Percentiles rank a stretch among this genome's conserved stretches.
Conservation (phyloP, 2,329 filamentous ascomycete genomes). For the Rhinocladiella mackenziei region DNA sequence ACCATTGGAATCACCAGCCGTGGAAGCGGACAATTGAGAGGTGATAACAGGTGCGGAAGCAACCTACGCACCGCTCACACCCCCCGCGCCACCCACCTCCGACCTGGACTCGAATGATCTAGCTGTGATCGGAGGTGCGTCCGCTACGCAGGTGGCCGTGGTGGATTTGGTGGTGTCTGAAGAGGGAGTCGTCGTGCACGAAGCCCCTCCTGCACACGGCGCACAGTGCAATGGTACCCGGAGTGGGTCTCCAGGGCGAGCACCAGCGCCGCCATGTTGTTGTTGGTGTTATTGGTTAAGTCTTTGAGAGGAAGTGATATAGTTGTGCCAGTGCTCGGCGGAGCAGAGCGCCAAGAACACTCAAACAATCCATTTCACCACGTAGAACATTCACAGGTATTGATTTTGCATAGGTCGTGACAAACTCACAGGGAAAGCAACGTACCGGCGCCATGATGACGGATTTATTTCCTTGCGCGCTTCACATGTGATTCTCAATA, state of each 20-base stretch:
- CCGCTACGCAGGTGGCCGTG: conserved; percentile 5
- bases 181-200: not conserved
- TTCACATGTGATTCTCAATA: not conserved
- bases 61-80: not conserved
- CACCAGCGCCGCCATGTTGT: not conserved
- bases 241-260: not conserved
- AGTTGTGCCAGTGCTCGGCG: not conserved
- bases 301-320: not conserved
- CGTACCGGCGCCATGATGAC: conserved; percentile 21
- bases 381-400: no score
- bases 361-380: no score
- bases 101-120: not conserved
- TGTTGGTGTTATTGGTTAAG: not conserved
- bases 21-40: not conserved
- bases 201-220: conserved; percentile 5
- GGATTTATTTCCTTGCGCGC: not conserved
- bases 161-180: conserved; percentile 8
- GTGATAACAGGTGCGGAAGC: not conserved
- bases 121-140: not conserved
- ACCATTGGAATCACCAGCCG: conserved; percentile 20
- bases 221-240: not conserved
- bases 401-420: not conserved
- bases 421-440: not conserved
- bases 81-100: not conserved
- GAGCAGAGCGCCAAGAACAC: not conserved